Evolutionary conservation across 2,329 filamentous ascomycete genomes (phyloP).

Genomic region (Aspergillus intermedius): DNA sequence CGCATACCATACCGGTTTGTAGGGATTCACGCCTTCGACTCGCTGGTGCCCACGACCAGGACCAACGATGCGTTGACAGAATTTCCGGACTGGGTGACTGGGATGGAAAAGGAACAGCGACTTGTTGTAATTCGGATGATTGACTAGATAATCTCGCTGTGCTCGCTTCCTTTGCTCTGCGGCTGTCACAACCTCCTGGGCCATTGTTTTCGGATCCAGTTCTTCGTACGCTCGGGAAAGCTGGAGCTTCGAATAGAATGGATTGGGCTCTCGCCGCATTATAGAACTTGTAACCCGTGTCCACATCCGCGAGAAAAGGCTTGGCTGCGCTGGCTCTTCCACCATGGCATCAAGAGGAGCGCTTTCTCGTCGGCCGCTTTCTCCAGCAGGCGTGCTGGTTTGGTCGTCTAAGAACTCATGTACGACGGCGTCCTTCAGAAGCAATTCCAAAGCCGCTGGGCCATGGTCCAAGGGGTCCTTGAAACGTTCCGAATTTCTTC

Average conservation of each 20-base stretch:
- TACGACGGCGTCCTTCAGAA: slow-evolving; percentile 92
- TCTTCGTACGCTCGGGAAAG: slow-evolving; percentile 66
- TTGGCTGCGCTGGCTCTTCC: slow-evolving; percentile 48
- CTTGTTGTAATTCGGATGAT: slow-evolving; percentile 86
- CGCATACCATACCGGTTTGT: slow-evolving; percentile 81
- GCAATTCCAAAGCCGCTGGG: slow-evolving; percentile 87
- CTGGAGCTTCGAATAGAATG: slow-evolving; percentile 82
- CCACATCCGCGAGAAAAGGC: slow-evolving; percentile 57
- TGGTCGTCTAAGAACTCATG: slow-evolving; percentile 82
- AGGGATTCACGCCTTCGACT: slow-evolving; percentile 82
- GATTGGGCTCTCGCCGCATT: slow-evolving; percentile 72
- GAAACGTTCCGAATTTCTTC: slow-evolving; percentile 55
- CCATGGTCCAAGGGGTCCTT: slow-evolving; percentile 87
- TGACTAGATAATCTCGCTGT: slow-evolving; percentile 81
- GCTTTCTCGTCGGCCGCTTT: slow-evolving; percentile 24
- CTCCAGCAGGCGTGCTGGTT: slow-evolving; percentile 33
- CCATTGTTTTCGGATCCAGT: slow-evolving; percentile 79
- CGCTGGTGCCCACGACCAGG: slow-evolving; percentile 81
- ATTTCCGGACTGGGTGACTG: slow-evolving; percentile 65
- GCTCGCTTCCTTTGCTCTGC: slow-evolving; percentile 76
- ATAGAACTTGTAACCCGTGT: slow-evolving; percentile 52
- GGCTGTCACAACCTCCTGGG: slow-evolving; percentile 79
- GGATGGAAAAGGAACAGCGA: slow-evolving; percentile 82
- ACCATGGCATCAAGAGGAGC: slow-evolving; percentile 20
- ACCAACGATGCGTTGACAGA: slow-evolving; percentile 86